phyloP scores from a whole-genome alignment of 495 filamentous ascomycete genomes.

The Neurospora sp. region DNA sequence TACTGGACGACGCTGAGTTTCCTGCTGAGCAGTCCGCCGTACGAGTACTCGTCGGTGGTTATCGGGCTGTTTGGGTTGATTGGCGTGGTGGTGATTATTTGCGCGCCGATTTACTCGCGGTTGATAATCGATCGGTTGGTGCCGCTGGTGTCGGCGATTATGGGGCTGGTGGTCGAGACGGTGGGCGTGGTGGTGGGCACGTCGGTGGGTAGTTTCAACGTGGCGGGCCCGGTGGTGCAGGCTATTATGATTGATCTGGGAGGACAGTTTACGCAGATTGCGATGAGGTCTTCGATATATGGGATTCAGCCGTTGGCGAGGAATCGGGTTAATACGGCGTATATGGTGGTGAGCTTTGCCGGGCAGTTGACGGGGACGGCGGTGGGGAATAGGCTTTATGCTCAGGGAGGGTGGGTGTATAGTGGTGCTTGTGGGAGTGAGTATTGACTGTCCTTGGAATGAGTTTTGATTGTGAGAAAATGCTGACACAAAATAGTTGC shows the following conservation, averaged over 20 bases:
- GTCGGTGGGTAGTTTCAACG: conserved; percentile 50
- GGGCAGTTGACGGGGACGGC: conserved; percentile 71
- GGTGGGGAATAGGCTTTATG: conserved; percentile 62
- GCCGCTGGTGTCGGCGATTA: conserved; percentile 54
- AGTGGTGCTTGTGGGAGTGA: conserved; percentile 52
- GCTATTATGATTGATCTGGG: conserved; percentile 66
- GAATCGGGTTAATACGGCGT: conserved; percentile 74
- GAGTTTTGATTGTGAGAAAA: background rate
- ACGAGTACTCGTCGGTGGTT: conserved; percentile 51
- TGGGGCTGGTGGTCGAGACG: conserved; percentile 49
- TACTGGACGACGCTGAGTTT: conserved; percentile 83
- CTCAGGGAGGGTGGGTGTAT: conserved; percentile 57
- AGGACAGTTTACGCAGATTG: conserved; percentile 64
- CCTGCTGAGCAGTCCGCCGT: conserved; percentile 57
- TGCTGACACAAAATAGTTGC: conserved; percentile 31
- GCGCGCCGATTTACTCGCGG: conserved; percentile 59
- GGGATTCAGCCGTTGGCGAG: conserved; percentile 58
- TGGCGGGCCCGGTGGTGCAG: conserved; percentile 68
- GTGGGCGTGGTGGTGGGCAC: conserved; percentile 60
- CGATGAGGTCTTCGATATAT: conserved; percentile 64
- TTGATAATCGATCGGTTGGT: conserved; percentile 58
- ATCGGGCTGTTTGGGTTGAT: conserved; percentile 76
- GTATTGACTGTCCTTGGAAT: background rate
- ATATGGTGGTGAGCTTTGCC: conserved; percentile 65
- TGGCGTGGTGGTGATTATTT: conserved; percentile 56